phyloP scores from a whole-genome alignment of 345 rosid species.

The Eucalyptus guilfoylei region DNA sequence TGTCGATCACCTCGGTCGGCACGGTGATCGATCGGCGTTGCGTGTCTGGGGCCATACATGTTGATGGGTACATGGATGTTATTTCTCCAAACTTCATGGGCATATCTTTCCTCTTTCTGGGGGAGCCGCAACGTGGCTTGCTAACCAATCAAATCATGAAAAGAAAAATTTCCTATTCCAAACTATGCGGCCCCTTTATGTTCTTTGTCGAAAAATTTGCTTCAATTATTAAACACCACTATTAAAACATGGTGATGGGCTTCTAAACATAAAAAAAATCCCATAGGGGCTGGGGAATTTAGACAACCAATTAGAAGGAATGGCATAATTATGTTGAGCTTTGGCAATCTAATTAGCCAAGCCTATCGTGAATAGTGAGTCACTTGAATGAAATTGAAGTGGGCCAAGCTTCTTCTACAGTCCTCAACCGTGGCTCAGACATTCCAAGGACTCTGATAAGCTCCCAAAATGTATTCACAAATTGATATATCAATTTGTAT shows the following conservation, averaged over 20 bases:
- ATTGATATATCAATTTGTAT: not conserved
- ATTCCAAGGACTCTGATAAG: not conserved
- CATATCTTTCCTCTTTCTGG: not conserved
- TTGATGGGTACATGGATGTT: not conserved
- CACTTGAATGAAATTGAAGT: not conserved
- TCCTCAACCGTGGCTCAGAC: not conserved
- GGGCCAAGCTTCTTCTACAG: not conserved
- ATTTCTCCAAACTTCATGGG: not conserved
- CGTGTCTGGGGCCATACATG: not conserved
- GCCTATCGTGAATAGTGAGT: not conserved
- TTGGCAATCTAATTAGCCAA: not conserved
- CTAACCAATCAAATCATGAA: not conserved
- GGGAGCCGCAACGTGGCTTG: not conserved
- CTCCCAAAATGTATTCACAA: not conserved
- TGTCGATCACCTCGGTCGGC: too few species aligned
- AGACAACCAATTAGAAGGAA: not conserved
- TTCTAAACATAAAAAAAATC: not conserved
- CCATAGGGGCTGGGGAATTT: not conserved
- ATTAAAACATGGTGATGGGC: not conserved
- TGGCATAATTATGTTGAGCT: not conserved
- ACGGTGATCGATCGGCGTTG: too few species aligned
- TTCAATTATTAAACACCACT: not conserved
- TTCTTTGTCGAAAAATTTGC: not conserved
- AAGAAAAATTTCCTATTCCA: not conserved
- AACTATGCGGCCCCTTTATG: not conserved